Percentiles rank a stretch among this genome's conserved stretches.
Evolutionary conservation across 225 moss, liverwort and hornwort species (phyloP).

Genomic region (Marchantia polymorpha): DNA sequence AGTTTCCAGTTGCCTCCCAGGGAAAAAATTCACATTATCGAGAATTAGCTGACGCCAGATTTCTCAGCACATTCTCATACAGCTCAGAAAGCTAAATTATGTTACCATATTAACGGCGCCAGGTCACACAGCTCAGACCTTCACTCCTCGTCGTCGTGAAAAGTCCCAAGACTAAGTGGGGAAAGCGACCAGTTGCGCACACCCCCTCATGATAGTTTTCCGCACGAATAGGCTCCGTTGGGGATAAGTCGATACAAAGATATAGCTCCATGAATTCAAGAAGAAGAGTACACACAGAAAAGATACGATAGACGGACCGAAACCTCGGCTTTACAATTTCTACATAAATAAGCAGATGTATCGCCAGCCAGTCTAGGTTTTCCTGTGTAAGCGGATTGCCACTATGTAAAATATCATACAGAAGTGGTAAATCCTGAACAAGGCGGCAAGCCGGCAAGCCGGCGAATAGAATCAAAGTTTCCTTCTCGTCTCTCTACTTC

Average conservation of each 20-base stretch:
- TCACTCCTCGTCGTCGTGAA: background rate
- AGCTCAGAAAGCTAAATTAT: background rate
- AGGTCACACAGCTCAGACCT: background rate
- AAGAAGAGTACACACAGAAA: background rate
- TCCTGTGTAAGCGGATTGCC: conserved; percentile 14
- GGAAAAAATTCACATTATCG: background rate
- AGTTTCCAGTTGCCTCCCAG: too few relatives aligned
- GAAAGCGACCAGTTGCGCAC: background rate
- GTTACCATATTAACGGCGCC: background rate
- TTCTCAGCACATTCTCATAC: background rate
- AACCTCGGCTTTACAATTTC: conserved; percentile 13
- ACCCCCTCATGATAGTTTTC: background rate
- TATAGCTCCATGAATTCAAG: conserved; percentile 13
- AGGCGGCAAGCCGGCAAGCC: conserved; percentile 4
- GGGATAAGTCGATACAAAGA: background rate
- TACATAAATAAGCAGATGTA: conserved; percentile 13
- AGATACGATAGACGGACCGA: conserved; percentile 1
- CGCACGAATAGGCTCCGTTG: background rate
- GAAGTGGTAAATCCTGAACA: conserved; percentile 10
- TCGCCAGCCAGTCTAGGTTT: conserved; percentile 14
- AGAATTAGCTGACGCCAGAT: background rate
- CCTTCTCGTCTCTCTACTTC: conserved; percentile 3
- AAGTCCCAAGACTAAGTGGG: background rate
- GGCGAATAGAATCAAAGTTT: conserved; percentile 4
- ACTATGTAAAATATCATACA: conserved; percentile 18